Conservation (phyloP, 768 basidiomycete species). For the Leccinellum albellum region DNA sequence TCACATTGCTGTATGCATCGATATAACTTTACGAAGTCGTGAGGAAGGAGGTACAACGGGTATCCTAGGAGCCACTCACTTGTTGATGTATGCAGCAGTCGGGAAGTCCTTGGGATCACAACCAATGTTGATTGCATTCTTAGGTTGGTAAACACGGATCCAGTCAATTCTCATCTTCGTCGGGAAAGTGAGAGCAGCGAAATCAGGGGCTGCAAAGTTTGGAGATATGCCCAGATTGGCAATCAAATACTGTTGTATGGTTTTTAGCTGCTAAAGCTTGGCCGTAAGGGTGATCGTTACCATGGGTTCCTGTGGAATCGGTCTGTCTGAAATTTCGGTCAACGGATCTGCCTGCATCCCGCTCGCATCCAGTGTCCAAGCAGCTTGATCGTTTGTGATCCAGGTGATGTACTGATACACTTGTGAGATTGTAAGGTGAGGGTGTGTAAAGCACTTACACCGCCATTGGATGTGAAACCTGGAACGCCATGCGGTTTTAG, state of each 20-base stretch:
- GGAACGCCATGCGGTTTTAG: background rate
- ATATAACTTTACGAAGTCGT: constrained; percentile 36
- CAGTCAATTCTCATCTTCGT: constrained; percentile 76
- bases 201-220: constrained; percentile 75
- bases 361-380: constrained; percentile 66
- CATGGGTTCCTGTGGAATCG: constrained; percentile 83
- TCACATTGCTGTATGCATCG: constrained; percentile 79
- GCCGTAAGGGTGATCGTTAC: constrained; percentile 33
- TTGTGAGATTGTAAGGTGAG: constrained; percentile 5
- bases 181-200: constrained; percentile 69
- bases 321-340: constrained; percentile 62
- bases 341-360: constrained; percentile 56
- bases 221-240: constrained; percentile 80
- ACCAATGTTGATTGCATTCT: constrained; percentile 67
- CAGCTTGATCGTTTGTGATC: constrained; percentile 57
- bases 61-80: constrained; percentile 37
- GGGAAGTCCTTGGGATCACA: constrained; percentile 81
- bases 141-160: constrained; percentile 86
- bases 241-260: constrained; percentile 64
- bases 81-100: constrained; percentile 76
- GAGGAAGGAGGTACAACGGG: background rate
- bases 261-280: background rate
- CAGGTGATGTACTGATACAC: constrained; percentile 67
- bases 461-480: constrained; percentile 37
- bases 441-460: constrained; percentile 36